Conservation (phyloP, 495 filamentous ascomycete species). For the Cercophora sp. region DNA sequence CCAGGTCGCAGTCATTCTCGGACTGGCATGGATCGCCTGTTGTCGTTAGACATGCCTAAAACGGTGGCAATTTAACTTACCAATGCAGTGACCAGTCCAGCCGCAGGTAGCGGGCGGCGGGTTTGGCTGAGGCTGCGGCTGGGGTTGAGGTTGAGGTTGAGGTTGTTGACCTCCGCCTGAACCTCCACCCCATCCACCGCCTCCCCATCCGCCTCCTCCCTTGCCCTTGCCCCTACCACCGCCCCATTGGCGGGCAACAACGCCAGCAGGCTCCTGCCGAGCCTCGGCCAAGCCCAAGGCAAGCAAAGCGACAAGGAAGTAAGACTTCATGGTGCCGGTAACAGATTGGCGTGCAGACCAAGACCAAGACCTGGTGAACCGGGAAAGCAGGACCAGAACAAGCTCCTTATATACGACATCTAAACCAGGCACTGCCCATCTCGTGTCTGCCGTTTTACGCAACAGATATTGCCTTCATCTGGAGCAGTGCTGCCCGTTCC, state of each 20-base stretch:
- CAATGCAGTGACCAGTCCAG: conserved; percentile 27
- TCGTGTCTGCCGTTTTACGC: not conserved
- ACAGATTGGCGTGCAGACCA: not conserved
- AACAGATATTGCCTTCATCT: not conserved
- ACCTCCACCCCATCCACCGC: not conserved
- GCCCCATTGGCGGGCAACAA: not conserved
- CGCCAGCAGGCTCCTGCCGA: not conserved
- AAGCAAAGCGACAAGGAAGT: not conserved
- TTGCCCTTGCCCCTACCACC: not conserved
- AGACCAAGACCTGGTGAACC: not conserved
- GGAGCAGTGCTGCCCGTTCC: not conserved
- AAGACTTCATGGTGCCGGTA: not conserved
- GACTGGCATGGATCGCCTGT: conserved; percentile 21
- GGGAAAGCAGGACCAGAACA: not conserved
- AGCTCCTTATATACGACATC: not conserved
- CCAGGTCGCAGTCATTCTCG: conserved; percentile 22
- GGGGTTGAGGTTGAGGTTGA: not conserved
- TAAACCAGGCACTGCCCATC: not conserved
- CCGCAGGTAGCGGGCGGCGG: conserved; percentile 8
- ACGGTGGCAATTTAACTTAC: not conserved
- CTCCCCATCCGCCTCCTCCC: not conserved
- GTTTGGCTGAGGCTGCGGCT: not conserved
- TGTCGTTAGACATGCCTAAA: conserved; percentile 6
- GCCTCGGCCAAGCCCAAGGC: not conserved
- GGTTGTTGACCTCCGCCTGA: not conserved